Conservation (phyloP, 208 protist species). For the Crithidia sp. region DNA sequence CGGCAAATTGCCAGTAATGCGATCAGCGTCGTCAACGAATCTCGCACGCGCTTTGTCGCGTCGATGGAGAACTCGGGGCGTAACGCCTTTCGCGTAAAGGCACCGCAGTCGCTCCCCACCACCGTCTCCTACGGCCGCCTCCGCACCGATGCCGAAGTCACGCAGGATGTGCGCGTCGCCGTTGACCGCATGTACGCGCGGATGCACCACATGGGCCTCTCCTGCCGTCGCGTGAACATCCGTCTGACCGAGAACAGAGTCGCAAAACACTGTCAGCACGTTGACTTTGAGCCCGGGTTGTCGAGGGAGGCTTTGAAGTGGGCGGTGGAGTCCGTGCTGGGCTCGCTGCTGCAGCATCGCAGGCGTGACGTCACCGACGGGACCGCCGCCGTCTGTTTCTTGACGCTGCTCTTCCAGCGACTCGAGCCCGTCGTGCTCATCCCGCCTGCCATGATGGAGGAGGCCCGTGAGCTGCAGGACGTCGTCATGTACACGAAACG, state of each 20-base stretch:
- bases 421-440: slow-evolving; percentile 18
- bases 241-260: slow-evolving; percentile 13
- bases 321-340: slow-evolving; percentile 4
- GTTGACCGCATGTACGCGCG: slow-evolving; percentile 23
- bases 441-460: slow-evolving; percentile 20
- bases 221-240: slow-evolving; percentile 32
- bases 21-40: slow-evolving; percentile 42
- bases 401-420: neutral
- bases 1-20: slow-evolving; percentile 39
- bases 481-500: slow-evolving; percentile 9
- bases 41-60: slow-evolving; percentile 16
- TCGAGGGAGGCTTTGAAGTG: slow-evolving; percentile 3
- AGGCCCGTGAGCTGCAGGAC: slow-evolving; percentile 15
- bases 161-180: slow-evolving; percentile 29
- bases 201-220: slow-evolving; percentile 35
- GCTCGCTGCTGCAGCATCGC: slow-evolving; percentile 14
- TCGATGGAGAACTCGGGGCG: neutral
- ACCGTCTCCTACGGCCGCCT: slow-evolving; percentile 63
- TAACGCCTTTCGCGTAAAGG: neutral
- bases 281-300: neutral
- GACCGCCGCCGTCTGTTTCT: neutral
- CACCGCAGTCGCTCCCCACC: neutral
- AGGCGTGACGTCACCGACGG: neutral
- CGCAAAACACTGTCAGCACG: neutral
- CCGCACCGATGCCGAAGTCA: slow-evolving; percentile 54